phyloP scores from a whole-genome alignment of 106 monocot genomes.

The Iris macrosiphon region DNA sequence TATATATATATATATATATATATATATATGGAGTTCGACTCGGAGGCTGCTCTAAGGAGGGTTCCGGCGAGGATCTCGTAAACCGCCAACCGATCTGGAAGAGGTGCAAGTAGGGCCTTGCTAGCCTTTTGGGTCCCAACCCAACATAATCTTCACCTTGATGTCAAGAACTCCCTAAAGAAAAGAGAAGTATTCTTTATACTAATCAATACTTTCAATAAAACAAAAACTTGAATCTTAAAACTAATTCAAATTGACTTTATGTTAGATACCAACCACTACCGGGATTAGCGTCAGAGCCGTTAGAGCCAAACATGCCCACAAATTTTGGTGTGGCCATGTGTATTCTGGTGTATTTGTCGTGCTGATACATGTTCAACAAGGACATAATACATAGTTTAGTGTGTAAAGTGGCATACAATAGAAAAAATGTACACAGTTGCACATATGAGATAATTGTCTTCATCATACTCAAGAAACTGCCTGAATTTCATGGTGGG shows the following conservation, averaged over 20 bases:
- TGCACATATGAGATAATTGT: too few relatives aligned
- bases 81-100: slow-evolving; percentile 47
- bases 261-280: not conserved
- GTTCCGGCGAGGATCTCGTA: too few relatives aligned
- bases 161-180: slow-evolving; percentile 51
- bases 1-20: too few relatives aligned
- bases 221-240: too few relatives aligned
- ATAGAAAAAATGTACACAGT: too few relatives aligned
- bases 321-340: not conserved
- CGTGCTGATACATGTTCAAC: not conserved
- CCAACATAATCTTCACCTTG: slow-evolving; percentile 60
- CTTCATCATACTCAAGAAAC: too few relatives aligned
- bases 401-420: too few relatives aligned
- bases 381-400: not conserved
- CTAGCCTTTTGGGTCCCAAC: slow-evolving; percentile 53
- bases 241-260: not conserved
- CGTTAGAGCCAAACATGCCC: not conserved
- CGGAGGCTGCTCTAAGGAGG: too few relatives aligned
- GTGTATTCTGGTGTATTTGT: not conserved
- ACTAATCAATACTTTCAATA: too few relatives aligned
- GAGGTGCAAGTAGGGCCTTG: slow-evolving; percentile 41
- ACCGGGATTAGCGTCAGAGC: not conserved
- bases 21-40: too few relatives aligned
- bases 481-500: too few relatives aligned
- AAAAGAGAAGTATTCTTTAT: not conserved